Evolutionary conservation across 2,329 filamentous ascomycete species (phyloP).

Genomic region (Harringtonia aguacate): DNA sequence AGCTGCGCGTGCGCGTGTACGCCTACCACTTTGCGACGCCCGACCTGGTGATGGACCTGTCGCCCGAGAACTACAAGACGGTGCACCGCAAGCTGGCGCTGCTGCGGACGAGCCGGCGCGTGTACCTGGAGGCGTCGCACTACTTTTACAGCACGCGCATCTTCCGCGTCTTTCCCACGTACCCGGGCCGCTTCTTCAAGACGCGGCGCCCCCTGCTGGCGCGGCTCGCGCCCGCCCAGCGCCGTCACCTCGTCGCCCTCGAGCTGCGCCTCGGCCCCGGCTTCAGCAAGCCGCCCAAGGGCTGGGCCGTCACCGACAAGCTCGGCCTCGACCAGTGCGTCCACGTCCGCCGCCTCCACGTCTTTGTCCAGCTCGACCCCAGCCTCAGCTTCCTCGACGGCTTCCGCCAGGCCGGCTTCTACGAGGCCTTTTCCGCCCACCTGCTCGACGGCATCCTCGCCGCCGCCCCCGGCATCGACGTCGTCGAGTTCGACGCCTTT

Average conservation of each 20-base stretch:
- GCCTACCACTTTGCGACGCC: conserved; percentile 45
- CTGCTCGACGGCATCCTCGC: conserved; percentile 47
- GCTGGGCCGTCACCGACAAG: conserved; percentile 57
- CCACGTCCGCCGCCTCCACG: conserved; percentile 46
- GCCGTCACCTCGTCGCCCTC: conserved; percentile 48
- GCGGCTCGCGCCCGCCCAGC: conserved; percentile 50
- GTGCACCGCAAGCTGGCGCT: conserved; percentile 49
- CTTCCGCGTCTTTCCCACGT: conserved; percentile 57
- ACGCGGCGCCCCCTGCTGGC: conserved; percentile 61
- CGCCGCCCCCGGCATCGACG: conserved; percentile 42
- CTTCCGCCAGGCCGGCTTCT: conserved; percentile 58
- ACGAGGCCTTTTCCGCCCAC: conserved; percentile 52
- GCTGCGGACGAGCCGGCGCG: conserved; percentile 47
- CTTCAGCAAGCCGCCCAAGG: conserved; percentile 57
- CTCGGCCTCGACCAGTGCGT: conserved; percentile 54
- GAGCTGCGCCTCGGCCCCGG: conserved; percentile 64
- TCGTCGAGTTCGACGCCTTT: conserved; percentile 61
- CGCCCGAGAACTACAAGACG: conserved; percentile 52
- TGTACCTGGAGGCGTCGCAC: conserved; percentile 54
- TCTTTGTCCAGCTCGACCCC: conserved; percentile 66
- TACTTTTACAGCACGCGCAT: conserved; percentile 54
- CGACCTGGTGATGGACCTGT: conserved; percentile 52
- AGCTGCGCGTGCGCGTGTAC: conserved; percentile 62
- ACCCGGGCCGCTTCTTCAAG: conserved; percentile 57
- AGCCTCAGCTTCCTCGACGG: conserved; percentile 57